phyloP scores from a whole-genome alignment of 176 grass and related monocot species.

The Aegilops bicornis region DNA sequence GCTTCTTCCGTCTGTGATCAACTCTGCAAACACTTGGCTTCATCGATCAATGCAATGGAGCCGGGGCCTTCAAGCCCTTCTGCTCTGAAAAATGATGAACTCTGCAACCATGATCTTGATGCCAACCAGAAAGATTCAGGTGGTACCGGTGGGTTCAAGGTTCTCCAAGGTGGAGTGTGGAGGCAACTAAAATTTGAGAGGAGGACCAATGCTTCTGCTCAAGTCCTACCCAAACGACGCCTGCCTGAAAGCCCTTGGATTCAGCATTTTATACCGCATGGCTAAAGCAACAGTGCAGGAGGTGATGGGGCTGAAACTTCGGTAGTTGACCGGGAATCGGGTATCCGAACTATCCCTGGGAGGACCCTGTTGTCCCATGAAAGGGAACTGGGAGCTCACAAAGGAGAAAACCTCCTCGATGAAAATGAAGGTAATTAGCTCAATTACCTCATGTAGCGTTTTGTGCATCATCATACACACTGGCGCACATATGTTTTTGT shows the following conservation, averaged over 20 bases:
- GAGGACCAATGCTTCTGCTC: constrained; percentile 1
- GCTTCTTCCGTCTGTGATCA: too few relatives aligned
- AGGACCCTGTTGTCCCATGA: constrained; percentile 19
- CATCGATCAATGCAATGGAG: too few relatives aligned
- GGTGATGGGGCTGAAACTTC: neutral
- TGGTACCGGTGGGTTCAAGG: constrained; percentile 45
- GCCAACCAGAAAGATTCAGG: neutral
- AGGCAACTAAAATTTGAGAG: constrained; percentile 50
- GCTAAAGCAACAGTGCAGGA: neutral
- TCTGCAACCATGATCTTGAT: constrained; percentile 12
- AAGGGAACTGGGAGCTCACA: constrained; percentile 31
- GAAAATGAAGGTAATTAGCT: constrained; percentile 47
- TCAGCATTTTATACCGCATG: constrained; percentile 48
- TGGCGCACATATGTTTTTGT: neutral
- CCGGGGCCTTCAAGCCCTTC: too few relatives aligned
- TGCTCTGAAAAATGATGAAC: neutral
- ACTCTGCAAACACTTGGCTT: too few relatives aligned
- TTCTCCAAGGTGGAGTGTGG: constrained; percentile 46
- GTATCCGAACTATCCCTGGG: constrained; percentile 25
- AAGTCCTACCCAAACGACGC: constrained; percentile 6
- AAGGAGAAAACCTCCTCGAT: neutral
- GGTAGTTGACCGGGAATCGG: constrained; percentile 31
- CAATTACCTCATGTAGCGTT: neutral
- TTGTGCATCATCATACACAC: neutral
- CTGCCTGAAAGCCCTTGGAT: constrained; percentile 65